Conservation (phyloP, 1,284 basidiomycete genomes). For the Cerioporus squamosus region DNA sequence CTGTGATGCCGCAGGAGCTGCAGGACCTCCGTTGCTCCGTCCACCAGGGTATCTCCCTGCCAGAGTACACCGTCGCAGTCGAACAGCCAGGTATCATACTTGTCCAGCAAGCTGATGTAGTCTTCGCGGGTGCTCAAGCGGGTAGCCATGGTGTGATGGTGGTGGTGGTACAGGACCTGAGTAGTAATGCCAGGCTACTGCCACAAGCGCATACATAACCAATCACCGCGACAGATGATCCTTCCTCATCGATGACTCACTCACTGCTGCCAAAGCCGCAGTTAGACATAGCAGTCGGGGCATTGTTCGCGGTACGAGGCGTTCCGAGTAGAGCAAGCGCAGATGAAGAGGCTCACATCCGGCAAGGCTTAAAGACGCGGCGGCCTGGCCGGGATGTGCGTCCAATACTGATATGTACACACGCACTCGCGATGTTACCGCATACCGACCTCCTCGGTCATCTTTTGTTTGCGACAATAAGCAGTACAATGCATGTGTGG, state of each 20-base stretch:
- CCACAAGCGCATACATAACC: too few species aligned
- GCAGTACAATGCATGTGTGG: conserved; percentile 37
- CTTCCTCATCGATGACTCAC: background rate
- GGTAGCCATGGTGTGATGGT: conserved; percentile 25
- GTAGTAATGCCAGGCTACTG: background rate
- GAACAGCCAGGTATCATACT: conserved; percentile 92
- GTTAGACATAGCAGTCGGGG: too few species aligned
- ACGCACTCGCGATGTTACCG: conserved; percentile 6
- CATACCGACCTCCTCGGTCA: conserved; percentile 38
- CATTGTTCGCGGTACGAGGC: too few species aligned
- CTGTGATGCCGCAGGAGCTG: conserved; percentile 66
- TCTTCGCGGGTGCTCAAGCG: conserved; percentile 44
- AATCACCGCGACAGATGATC: too few species aligned
- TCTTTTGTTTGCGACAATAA: conserved; percentile 33
- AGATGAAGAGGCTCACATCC: too few species aligned
- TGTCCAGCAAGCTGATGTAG: conserved; percentile 68
- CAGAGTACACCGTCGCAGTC: conserved; percentile 98
- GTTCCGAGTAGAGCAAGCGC: background rate
- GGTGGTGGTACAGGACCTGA: background rate
- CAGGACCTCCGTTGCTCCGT: conserved; percentile 79
- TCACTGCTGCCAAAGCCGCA: background rate
- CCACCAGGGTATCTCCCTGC: conserved; percentile 83
- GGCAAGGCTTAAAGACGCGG: too few species aligned
- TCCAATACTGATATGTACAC: background rate
- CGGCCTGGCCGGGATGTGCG: too few species aligned